A percentile compares a stretch with the other conserved stretches of the same genome.
Conservation (phyloP, 2,329 filamentous ascomycete genomes). For the Trichoderma gracile region DNA sequence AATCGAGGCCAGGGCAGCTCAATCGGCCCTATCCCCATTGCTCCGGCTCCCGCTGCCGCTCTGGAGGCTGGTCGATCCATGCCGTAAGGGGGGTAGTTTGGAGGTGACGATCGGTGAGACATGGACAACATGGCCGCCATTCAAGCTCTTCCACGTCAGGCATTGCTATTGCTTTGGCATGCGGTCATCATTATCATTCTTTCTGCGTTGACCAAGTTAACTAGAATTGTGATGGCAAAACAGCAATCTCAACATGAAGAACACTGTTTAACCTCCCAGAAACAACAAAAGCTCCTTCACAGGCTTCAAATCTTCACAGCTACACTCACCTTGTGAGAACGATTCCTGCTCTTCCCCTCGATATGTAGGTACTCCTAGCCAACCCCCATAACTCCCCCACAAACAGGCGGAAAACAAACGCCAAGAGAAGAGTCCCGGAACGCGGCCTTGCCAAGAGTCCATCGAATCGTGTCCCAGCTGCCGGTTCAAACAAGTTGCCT, state of each 20-base stretch:
- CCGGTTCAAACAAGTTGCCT: conserved; percentile 19
- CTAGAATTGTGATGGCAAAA: no score
- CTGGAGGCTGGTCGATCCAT: not conserved
- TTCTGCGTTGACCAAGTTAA: no score
- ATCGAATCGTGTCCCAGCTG: conserved; percentile 2
- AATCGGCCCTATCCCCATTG: conserved; percentile 25
- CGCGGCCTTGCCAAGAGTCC: conserved; percentile 15
- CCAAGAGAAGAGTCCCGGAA: not conserved
- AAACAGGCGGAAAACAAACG: not conserved
- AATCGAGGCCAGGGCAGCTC: not conserved
- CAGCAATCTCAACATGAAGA: no score
- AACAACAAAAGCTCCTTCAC: no score
- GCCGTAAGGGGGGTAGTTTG: not conserved
- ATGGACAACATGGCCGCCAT: no score
- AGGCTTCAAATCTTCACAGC: no score
- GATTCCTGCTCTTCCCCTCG: not conserved
- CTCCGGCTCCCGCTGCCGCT: conserved; percentile 7
- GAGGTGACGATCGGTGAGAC: not conserved
- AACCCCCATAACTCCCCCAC: no score
- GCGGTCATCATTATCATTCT: no score
- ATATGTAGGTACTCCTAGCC: not conserved
- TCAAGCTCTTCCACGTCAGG: no score
- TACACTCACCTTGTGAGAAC: not conserved
- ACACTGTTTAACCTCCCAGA: no score
- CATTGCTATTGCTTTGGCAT: no score